phyloP scores from a whole-genome alignment of 306 rosid genomes.

The Carpinus fangiana region DNA sequence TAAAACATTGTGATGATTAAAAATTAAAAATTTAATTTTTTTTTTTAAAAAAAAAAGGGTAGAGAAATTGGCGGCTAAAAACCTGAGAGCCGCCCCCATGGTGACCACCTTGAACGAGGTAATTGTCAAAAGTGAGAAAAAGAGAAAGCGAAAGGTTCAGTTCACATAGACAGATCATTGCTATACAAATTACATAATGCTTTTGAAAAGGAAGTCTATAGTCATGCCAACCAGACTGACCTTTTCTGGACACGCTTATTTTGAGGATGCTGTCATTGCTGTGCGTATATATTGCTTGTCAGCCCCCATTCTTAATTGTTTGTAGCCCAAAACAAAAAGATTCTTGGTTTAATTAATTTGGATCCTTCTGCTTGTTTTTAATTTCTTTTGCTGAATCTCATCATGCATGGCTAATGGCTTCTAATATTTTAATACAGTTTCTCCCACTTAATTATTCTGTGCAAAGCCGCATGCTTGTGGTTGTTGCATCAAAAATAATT shows the following conservation, averaged over 20 bases:
- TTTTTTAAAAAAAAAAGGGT: background rate
- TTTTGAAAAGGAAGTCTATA: slow-evolving; percentile 12
- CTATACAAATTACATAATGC: too few relatives aligned
- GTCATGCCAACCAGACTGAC: slow-evolving; percentile 5
- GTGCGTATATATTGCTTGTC: background rate
- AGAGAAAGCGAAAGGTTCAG: slow-evolving; percentile 49
- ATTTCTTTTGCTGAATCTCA: too few relatives aligned
- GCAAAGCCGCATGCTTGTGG: background rate
- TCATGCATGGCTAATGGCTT: background rate
- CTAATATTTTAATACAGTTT: background rate
- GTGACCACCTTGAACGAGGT: slow-evolving; percentile 14
- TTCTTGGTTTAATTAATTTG: background rate
- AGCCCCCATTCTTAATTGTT: background rate
- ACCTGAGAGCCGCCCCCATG: slow-evolving; percentile 25
- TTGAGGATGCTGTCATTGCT: slow-evolving; percentile 8
- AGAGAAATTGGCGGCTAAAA: slow-evolving; percentile 36
- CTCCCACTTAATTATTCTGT: background rate
- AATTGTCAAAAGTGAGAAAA: background rate
- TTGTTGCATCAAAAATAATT: too few relatives aligned
- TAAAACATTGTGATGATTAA: background rate
- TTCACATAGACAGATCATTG: slow-evolving; percentile 47
- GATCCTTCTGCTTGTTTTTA: too few relatives aligned
- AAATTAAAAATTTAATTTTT: too few relatives aligned
- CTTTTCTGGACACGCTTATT: background rate
- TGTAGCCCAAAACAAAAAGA: background rate